A percentile compares a stretch with the other conserved stretches of the same genome.
Conservation (phyloP, 2,329 filamentous ascomycete species). For the Colletotrichum agaves region DNA sequence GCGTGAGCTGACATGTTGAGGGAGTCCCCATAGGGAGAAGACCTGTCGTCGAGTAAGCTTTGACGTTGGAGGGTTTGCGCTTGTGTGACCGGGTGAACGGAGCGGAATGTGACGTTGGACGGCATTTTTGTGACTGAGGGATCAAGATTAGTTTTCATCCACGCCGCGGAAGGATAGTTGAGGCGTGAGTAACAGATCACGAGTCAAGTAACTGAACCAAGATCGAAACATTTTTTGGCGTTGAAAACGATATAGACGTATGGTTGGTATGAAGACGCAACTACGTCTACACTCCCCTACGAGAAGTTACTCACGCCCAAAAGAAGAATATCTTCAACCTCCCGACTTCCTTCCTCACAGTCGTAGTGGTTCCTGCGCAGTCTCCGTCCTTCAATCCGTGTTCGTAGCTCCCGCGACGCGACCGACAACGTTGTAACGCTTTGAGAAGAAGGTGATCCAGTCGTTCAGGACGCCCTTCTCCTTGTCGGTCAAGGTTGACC, state of each 20-base stretch:
- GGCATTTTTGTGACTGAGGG: background rate
- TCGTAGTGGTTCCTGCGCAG: background rate
- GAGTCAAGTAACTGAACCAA: background rate
- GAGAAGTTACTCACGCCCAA: background rate
- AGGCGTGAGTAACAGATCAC: background rate
- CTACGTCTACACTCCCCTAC: conserved; percentile 14
- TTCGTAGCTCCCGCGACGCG: conserved; percentile 71
- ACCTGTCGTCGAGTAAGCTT: background rate
- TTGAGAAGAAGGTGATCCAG: conserved; percentile 96
- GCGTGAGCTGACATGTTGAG: background rate
- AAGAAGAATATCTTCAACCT: conserved; percentile 15
- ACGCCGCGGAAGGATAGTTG: background rate
- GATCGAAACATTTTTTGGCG: background rate
- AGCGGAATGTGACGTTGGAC: background rate
- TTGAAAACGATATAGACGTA: background rate
- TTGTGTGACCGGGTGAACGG: background rate
- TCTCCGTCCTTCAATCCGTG: conserved; percentile 50
- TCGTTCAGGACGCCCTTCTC: conserved; percentile 87
- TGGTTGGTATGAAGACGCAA: background rate
- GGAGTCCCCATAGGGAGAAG: background rate
- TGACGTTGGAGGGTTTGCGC: background rate
- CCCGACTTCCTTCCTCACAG: background rate
- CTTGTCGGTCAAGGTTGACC: conserved; percentile 84
- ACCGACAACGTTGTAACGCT: conserved; percentile 93
- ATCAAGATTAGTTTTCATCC: background rate